Base-by-base conservation (phyloP, 768 basidiomycete genomes). In the Leccinum boreale region DNA sequence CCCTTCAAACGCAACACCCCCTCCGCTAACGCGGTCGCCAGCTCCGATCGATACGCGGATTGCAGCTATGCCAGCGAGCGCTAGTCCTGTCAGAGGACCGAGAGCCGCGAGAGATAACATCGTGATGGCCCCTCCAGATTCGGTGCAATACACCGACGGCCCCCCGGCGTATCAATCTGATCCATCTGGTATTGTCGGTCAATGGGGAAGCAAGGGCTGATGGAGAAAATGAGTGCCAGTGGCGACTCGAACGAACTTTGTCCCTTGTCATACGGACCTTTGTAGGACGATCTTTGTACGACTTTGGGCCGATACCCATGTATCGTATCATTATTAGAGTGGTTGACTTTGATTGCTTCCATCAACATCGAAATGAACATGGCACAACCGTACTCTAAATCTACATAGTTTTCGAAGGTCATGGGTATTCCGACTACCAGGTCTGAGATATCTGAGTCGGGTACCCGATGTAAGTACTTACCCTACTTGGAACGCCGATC, bases 111-210 rank as follows among this genome's bases (percentile, higher is more conserved):
- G 74, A 35, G 65, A 62, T 47, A 62, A 44, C 29, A 59, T 61
- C 4, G 54, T 65, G 10, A 66, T 66, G 62, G 56, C 65, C 7
- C 71, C 72, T 55, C 65, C 69, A 14, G 17, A 50, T 42, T 51
- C 58, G 12, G 47, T n/a, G 31, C 55, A 53, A 29, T 74, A 78
- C 50, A 72, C 81, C 15, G 89, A 90, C 17, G 77, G 73, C 35
- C 89, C 89, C 14, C 89, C 89, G 28, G 76, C 73, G 52, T 91
- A 91, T 66, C 88, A 90, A 26, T 75, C 76, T 15, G 82, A 81
- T 19, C 67, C 74, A 24, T 73, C 81, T 21, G 75, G 76, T 55
- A 64, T 77, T 28, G 73, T 79, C 47, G 84, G 82, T 21, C 77
- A 78, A 53, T 86, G 85, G 85, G 80, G 80, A 50, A 78, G 77